Percentiles rank a stretch among this genome's conserved stretches.
phyloP scores from a whole-genome alignment of 192 early-diverging fungal genomes.

The Mortierella claussenii region DNA sequence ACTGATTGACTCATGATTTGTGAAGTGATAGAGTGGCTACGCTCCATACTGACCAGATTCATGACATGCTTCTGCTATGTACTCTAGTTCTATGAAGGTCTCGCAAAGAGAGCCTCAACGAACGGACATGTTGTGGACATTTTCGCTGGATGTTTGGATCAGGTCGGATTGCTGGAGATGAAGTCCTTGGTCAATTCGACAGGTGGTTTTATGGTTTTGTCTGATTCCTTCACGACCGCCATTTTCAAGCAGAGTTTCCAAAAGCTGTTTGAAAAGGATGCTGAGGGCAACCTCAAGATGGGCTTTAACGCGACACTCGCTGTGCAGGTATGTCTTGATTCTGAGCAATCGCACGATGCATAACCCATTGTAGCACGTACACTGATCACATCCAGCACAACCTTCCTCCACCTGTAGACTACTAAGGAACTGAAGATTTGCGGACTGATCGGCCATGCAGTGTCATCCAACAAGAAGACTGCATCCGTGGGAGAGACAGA shows the following conservation, averaged over 20 bases:
- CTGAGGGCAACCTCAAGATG: conserved; percentile 90
- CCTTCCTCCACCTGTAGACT: conserved; percentile 75
- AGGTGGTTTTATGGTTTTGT: conserved; percentile 94
- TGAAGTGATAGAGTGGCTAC: too few relatives aligned
- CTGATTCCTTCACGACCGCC: conserved; percentile 94
- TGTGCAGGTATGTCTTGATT: conserved; percentile 79
- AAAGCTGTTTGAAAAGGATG: conserved; percentile 93
- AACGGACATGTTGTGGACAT: conserved; percentile 95
- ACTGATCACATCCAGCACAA: too few relatives aligned
- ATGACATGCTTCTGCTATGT: neutral
- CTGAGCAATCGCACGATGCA: too few relatives aligned
- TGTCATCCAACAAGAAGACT: conserved; percentile 91
- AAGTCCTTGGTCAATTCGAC: conserved; percentile 89
- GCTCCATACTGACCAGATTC: too few relatives aligned
- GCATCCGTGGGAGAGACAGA: conserved; percentile 96
- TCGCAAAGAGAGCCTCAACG: conserved; percentile 88
- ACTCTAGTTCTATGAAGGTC: conserved; percentile 85
- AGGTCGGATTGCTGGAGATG: conserved; percentile 98
- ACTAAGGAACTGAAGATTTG: conserved; percentile 96
- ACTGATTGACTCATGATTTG: too few relatives aligned
- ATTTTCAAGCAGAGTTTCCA: conserved; percentile 99
- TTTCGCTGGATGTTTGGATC: conserved; percentile 96
- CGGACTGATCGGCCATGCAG: conserved; percentile 96
- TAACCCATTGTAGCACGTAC: too few relatives aligned
- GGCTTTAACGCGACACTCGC: conserved; percentile 98